phyloP scores from a whole-genome alignment of 371 early-diverging fungal genomes.

The Rhizopus stolonifer region DNA sequence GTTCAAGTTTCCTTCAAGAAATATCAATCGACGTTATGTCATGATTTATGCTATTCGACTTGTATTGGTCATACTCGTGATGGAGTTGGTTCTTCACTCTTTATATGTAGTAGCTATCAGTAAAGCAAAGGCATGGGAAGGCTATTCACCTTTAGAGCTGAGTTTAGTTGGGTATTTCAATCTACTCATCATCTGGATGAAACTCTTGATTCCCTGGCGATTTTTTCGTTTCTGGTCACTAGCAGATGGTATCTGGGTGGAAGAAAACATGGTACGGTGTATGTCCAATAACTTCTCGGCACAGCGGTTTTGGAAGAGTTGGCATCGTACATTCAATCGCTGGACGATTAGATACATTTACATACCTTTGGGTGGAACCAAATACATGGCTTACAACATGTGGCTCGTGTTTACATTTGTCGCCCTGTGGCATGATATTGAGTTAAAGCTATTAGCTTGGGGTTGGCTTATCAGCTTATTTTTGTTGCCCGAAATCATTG shows the following conservation, averaged over 20 bases:
- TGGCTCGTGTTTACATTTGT: conserved; percentile 92
- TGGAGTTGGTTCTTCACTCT: conserved; percentile 83
- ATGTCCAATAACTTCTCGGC: conserved; percentile 92
- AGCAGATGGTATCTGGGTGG: conserved; percentile 79
- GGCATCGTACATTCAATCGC: conserved; percentile 91
- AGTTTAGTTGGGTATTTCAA: conserved; percentile 81
- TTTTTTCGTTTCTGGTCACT: conserved; percentile 93
- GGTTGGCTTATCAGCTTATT: conserved; percentile 89
- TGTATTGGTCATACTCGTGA: conserved; percentile 53
- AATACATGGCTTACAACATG: conserved; percentile 65
- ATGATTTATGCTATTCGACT: conserved; percentile 54
- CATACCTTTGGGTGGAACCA: conserved; percentile 85
- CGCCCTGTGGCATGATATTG: conserved; percentile 94
- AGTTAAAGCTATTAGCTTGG: conserved; percentile 85
- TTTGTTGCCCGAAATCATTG: conserved; percentile 81
- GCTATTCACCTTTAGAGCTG: conserved; percentile 71
- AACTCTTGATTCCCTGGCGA: conserved; percentile 88
- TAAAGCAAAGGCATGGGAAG: conserved; percentile 77
- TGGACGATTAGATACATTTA: conserved; percentile 92
- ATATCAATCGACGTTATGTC: conserved; percentile 38
- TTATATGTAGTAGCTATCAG: conserved; percentile 87
- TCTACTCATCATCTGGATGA: conserved; percentile 89
- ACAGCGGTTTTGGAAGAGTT: conserved; percentile 89
- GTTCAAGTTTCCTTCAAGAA: conserved; percentile 51
- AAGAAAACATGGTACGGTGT: conserved; percentile 93